A percentile compares a stretch with the other conserved stretches of the same genome.
phyloP scores from a whole-genome alignment of 768 basidiomycete genomes.

The Leccinellum luteum region DNA sequence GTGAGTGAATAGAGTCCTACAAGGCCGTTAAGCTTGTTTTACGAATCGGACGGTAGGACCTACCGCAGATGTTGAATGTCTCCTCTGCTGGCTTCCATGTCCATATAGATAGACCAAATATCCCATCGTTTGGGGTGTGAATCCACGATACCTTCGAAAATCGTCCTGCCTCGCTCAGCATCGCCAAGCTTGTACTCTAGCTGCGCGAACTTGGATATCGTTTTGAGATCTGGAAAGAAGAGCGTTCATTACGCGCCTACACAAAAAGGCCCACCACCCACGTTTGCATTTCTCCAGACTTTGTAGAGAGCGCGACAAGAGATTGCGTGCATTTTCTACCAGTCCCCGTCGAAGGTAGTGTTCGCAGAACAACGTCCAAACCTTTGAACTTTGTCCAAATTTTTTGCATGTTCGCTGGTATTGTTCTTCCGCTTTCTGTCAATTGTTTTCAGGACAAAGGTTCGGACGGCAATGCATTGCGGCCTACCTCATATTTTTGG shows the following conservation, averaged over 20 bases:
- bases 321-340: slow-evolving; percentile 76
- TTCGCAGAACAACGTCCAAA: slow-evolving; percentile 88
- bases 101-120: slow-evolving; percentile 94
- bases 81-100: slow-evolving; percentile 83
- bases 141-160: slow-evolving; percentile 96
- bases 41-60: slow-evolving; percentile 9
- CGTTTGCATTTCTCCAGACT: slow-evolving; percentile 93
- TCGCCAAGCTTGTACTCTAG: slow-evolving; percentile 95
- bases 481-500: slow-evolving; percentile 69
- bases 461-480: slow-evolving; percentile 9
- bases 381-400: slow-evolving; percentile 90
- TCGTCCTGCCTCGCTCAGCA: slow-evolving; percentile 89
- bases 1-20: slow-evolving; percentile 83
- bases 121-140: slow-evolving; percentile 95
- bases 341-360: slow-evolving; percentile 73
- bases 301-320: slow-evolving; percentile 85
- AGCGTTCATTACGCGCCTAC: slow-evolving; percentile 1
- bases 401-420: slow-evolving; percentile 89
- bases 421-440: slow-evolving; percentile 90
- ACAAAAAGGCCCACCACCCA: slow-evolving; percentile 41
- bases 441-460: not conserved
- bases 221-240: slow-evolving; percentile 74
- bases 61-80: slow-evolving; percentile 81
- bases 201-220: slow-evolving; percentile 91
- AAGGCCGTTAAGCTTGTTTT: not conserved